Evolutionary conservation across 2,329 filamentous ascomycete genomes (phyloP), one percentile per base, ranked within the genome.

Genomic region (Alternaria sp.): DNA sequence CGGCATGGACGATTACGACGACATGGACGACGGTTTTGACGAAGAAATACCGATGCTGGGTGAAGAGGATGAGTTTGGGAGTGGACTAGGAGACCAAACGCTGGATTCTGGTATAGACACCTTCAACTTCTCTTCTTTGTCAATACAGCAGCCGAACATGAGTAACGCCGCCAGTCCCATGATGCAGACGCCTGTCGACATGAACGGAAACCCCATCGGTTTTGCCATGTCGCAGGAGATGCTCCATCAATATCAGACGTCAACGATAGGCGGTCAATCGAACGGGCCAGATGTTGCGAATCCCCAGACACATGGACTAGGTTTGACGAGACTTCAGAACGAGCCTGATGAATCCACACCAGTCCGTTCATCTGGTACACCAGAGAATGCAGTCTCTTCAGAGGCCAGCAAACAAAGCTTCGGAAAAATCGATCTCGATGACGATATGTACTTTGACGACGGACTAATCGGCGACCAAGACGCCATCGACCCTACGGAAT

Each of bases 361-460:
- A 10, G 42, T 58, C 17, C 63, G 62, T 9, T 53, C 63, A 3
- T 53, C 46, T 1, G 61, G 65, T 9, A 62, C 58, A 1, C 60
- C 58, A 10, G 54, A 57, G 10, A 48, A 62, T 10, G 57, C 29
- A 28, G 51, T 48, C 4, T 44, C 44, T 7, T 41, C 29, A 9
- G 51, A 49, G n/a, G 55, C 64, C 37, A 50, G 65, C 7, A 48
- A 63, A 33, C 50, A 49, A 29, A 55, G 52, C 37, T 55, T 59
- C 29, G 58, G 41, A 17, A 42, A 58, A 2, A n/a, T 62, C 11
- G 66, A 68, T 46, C 63, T 75, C 14, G 77, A 50, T 23, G 83
- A 86, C 64, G 89, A 91, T 62, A 78, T 91, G 29, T 91, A 91
- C 72, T 92, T 89, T 69, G 87, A 90, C 62, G 87, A 87, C 69